phyloP scores from a whole-genome alignment of 208 protist species.

The Wallacemonas sp. region DNA sequence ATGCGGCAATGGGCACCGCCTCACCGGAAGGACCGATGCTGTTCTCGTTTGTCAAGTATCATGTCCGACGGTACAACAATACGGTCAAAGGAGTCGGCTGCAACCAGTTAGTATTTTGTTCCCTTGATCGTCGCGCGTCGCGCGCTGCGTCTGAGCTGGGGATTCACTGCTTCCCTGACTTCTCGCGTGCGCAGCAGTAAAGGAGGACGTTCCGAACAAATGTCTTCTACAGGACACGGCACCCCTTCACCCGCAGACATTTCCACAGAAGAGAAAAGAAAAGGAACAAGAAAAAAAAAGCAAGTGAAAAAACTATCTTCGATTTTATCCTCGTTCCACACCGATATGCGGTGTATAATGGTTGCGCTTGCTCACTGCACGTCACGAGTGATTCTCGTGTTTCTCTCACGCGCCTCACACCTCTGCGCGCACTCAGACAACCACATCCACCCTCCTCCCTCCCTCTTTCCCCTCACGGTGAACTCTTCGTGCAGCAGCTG shows the following conservation, averaged over 20 bases:
- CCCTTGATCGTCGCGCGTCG: conserved; percentile 69
- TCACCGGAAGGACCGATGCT: conserved; percentile 66
- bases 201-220: background rate
- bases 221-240: too few relatives aligned
- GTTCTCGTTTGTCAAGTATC: conserved; percentile 84
- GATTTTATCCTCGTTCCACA: too few relatives aligned
- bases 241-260: too few relatives aligned
- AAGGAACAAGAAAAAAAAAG: conserved; percentile 13
- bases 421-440: too few relatives aligned
- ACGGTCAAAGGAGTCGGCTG: conserved; percentile 58
- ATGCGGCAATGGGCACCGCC: conserved; percentile 24
- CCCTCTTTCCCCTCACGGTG: too few relatives aligned
- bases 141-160: conserved; percentile 54
- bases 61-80: conserved; percentile 71
- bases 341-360: too few relatives aligned
- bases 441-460: too few relatives aligned
- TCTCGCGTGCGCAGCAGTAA: background rate
- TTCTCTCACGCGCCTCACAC: too few relatives aligned
- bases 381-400: too few relatives aligned
- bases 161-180: conserved; percentile 58
- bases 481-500: too few relatives aligned
- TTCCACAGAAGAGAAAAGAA: background rate
- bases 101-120: conserved; percentile 65
- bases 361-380: too few relatives aligned
- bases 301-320: background rate